Evolutionary conservation across 495 filamentous ascomycete species (phyloP), one percentile per base, ranked within the genome.

Genomic region (Penicillium riverlandense): DNA sequence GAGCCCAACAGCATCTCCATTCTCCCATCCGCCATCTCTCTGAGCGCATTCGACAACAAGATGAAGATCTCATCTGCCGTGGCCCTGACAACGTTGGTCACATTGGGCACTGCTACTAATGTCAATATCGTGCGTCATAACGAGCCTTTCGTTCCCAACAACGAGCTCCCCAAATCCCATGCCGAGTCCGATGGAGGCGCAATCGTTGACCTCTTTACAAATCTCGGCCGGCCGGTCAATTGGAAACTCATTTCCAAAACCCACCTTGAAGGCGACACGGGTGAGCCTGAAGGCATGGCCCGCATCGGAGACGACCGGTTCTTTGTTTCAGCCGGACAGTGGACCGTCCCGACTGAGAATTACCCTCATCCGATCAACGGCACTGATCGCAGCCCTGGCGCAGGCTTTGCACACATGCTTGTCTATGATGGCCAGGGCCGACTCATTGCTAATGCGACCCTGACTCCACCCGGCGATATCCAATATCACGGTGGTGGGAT

Each of bases 401-500:
- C 48, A 12, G 65, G 66, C 4, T 61, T 55, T 37, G 58, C 54
- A 11, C 57, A 66, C 38, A 50, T 66, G 39, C 49, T 68, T 6
- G 51, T 66, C 12, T 68, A 58, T 29, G 50, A 62, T 33, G 46
- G 51, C 4, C 44, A 61, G 29, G 66, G 66, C 10, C 42, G 37
- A 1, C 61, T 53, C 0, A 54, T 69, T 37, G 66, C 62, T 29
- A 62, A 67, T 45, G 60, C 55, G n/a, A 57, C 53, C 0, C 33
- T 68, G 30, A 59, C 62, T 7, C 28, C 41, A 7, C 43, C 48
- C 2, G 60, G 53, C 7, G 49, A 46, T 29, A 43, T 53, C 30
- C 57, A 65, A 43, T 66, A 66, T 38, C 64, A 67, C 47, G 47
- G 43, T 29, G 62, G 65, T 8, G 65, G 64, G 6, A 54, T 69